phyloP scores from a whole-genome alignment of 129 eudicot species.

The Pulicaria dysenterica region DNA sequence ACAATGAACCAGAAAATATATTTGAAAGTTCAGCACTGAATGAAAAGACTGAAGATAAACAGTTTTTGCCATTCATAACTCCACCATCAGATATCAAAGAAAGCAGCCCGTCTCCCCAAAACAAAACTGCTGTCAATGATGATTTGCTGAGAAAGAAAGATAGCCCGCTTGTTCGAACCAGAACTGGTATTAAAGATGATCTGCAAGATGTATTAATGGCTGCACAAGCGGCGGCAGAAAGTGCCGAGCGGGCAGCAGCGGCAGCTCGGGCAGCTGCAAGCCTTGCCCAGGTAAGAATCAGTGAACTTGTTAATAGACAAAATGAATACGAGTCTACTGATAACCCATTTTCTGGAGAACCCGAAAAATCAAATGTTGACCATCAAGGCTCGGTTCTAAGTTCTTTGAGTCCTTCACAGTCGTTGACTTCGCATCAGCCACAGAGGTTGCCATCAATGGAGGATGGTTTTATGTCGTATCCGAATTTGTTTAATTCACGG shows the following conservation, averaged over 20 bases:
- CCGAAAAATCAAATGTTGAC: slow-evolving; percentile 23
- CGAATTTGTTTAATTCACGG: slow-evolving; percentile 64
- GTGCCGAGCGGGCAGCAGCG: slow-evolving; percentile 89
- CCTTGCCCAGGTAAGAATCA: slow-evolving; percentile 70
- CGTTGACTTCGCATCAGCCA: slow-evolving; percentile 44
- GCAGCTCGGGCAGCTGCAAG: slow-evolving; percentile 89
- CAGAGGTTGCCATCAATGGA: slow-evolving; percentile 79
- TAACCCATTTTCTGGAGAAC: slow-evolving; percentile 53
- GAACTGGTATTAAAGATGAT: slow-evolving; percentile 48
- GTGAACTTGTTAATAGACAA: slow-evolving; percentile 58
- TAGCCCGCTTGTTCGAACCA: slow-evolving; percentile 38
- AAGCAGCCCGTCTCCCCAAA: slow-evolving; percentile 43
- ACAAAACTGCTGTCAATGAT: slow-evolving; percentile 23
- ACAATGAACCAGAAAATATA: slow-evolving; percentile 37
- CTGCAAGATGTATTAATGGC: slow-evolving; percentile 74
- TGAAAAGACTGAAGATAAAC: slow-evolving; percentile 37
- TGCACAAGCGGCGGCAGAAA: slow-evolving; percentile 82
- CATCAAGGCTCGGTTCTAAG: slow-evolving; percentile 19
- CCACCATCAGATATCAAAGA: slow-evolving; percentile 40
- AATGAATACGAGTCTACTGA: slow-evolving; percentile 46
- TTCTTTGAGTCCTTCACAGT: slow-evolving; percentile 35
- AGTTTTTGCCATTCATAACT: slow-evolving; percentile 74
- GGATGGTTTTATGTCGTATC: slow-evolving; percentile 77
- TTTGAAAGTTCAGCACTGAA: slow-evolving; percentile 32
- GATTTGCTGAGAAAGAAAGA: slow-evolving; percentile 31